Conservation (phyloP, 306 rosid species). For the Heteromeles arbutifolia region DNA sequence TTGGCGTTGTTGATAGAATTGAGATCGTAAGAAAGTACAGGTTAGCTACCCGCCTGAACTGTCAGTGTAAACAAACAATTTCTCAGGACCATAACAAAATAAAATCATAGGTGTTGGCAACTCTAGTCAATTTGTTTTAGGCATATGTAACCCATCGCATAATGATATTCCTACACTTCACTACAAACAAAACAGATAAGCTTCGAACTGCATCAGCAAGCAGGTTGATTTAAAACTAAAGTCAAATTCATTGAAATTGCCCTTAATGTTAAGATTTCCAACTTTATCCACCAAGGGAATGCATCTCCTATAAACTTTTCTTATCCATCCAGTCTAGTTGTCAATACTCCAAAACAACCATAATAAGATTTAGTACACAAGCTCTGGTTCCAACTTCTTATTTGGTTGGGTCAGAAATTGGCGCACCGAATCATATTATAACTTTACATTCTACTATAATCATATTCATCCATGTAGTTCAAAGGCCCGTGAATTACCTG, state of each 20-base stretch:
- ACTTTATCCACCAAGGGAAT: background rate
- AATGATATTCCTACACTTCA: background rate
- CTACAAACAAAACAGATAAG: background rate
- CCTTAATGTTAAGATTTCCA: background rate
- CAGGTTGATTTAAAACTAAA: background rate
- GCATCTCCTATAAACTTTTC: background rate
- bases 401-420: background rate
- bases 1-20: slow-evolving; percentile 84
- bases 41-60: slow-evolving; percentile 99
- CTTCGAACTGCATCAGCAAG: background rate
- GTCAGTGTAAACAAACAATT: slow-evolving; percentile 42
- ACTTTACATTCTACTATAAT: background rate
- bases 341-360: background rate
- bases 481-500: slow-evolving; percentile 56
- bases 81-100: slow-evolving; percentile 29
- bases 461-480: slow-evolving; percentile 1
- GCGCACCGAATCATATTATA: background rate
- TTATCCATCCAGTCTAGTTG: background rate
- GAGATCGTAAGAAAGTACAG: slow-evolving; percentile 93
- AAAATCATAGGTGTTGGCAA: slow-evolving; percentile 13
- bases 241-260: background rate
- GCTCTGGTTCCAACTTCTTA: background rate
- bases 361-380: background rate
- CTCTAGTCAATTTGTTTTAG: slow-evolving; percentile 1
- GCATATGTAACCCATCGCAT: background rate